phyloP scores from a whole-genome alignment of 2,329 filamentous ascomycete species.

The Fulvia fulva region DNA sequence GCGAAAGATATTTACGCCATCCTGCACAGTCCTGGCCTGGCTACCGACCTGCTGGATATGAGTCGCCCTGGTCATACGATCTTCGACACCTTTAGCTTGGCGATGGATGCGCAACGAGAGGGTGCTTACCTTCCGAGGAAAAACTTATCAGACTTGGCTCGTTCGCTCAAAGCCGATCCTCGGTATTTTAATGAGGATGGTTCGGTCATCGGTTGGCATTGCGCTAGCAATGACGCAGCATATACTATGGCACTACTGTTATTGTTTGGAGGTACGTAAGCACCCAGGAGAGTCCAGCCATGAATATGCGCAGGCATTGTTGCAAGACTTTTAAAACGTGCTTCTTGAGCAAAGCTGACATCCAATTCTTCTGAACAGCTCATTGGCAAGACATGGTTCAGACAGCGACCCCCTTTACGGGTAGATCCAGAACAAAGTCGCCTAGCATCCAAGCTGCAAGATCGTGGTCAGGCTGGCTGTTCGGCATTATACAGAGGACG shows the following conservation, averaged over 20 bases:
- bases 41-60: slow-evolving; percentile 33
- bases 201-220: slow-evolving; percentile 46
- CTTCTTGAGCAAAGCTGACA: background rate
- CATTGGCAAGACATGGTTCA: background rate
- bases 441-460: too few species aligned
- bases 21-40: slow-evolving; percentile 37
- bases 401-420: background rate
- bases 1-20: slow-evolving; percentile 64
- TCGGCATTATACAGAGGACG: too few species aligned
- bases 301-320: too few species aligned
- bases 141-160: slow-evolving; percentile 61
- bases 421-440: background rate
- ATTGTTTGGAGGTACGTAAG: slow-evolving; percentile 9
- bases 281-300: too few species aligned
- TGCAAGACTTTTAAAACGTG: too few species aligned
- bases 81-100: slow-evolving; percentile 47
- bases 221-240: slow-evolving; percentile 32
- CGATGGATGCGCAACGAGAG: slow-evolving; percentile 1
- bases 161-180: slow-evolving; percentile 61
- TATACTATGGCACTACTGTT: slow-evolving; percentile 30
- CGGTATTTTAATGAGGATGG: slow-evolving; percentile 26
- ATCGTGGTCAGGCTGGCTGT: background rate
- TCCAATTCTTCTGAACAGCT: slow-evolving; percentile 1
- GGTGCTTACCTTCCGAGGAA: slow-evolving; percentile 7
- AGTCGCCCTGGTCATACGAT: slow-evolving; percentile 46